These are phyloP conservation scores for Salix arbutifolia DNA, from an alignment of 345 rosid genomes.

Conservation along the genomic window DNA sequence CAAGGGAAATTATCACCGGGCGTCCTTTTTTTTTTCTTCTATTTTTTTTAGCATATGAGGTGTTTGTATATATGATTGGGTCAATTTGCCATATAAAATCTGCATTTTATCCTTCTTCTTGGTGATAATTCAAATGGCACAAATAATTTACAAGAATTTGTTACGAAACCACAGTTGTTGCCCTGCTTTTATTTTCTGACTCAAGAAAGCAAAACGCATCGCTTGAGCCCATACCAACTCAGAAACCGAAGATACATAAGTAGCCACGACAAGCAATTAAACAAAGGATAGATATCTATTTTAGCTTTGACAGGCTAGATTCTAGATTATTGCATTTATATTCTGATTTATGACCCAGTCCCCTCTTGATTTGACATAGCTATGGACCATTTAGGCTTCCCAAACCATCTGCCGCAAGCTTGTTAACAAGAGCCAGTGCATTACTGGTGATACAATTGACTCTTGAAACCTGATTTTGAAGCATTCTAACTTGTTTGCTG, in stretches of 20 bases:
- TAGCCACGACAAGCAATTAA: neutral
- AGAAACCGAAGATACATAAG: too few species aligned
- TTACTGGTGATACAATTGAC: conserved; percentile 58
- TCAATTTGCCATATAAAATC: neutral
- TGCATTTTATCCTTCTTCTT: neutral
- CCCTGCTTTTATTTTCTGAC: too few species aligned
- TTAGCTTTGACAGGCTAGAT: neutral
- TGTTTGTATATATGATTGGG: neutral
- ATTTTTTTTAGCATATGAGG: neutral
- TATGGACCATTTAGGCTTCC: conserved; percentile 14
- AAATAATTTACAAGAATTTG: too few species aligned
- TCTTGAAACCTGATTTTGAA: conserved; percentile 38
- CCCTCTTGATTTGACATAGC: neutral
- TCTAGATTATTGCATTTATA: neutral
- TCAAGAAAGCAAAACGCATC: too few species aligned
- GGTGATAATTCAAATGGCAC: too few species aligned
- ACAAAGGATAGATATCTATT: neutral
- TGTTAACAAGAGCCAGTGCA: conserved; percentile 76
- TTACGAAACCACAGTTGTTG: too few species aligned
- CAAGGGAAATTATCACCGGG: neutral
- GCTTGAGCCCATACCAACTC: too few species aligned
- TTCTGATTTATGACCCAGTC: too few species aligned
- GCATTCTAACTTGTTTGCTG: conserved; percentile 25
- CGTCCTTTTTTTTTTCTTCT: neutral
- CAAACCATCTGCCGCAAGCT: conserved; percentile 56